These are phyloP conservation scores for Neurospora sp. DNA, from an alignment of 495 filamentous ascomycete genomes.

Conservation along the genomic window DNA sequence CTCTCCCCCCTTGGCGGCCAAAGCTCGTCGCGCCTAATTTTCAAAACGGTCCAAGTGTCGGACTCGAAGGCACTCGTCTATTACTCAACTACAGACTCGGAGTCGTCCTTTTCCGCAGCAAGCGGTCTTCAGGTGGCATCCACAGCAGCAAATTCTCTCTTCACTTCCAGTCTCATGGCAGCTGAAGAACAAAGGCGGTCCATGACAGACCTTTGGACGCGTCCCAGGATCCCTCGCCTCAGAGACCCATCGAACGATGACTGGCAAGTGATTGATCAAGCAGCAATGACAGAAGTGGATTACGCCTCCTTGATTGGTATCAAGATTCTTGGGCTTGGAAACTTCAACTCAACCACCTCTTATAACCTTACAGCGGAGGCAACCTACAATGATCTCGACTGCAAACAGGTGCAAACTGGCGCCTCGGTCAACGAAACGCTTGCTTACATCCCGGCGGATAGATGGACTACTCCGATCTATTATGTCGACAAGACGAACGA, in stretches of 20 bases:
- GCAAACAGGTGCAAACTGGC: neutral
- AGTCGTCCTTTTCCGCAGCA: neutral
- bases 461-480: neutral
- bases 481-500: neutral
- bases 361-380: neutral
- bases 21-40: neutral
- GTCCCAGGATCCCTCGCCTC: neutral
- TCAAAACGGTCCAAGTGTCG: neutral
- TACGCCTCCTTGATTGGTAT: neutral
- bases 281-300: neutral
- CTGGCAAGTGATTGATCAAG: neutral
- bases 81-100: neutral
- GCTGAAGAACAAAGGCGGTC: neutral
- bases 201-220: neutral
- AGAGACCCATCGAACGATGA: neutral
- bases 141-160: neutral
- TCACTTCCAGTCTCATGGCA: neutral
- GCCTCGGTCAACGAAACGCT: neutral
- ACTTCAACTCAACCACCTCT: neutral
- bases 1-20: neutral
- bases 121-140: neutral
- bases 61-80: neutral
- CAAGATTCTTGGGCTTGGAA: neutral
- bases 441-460: neutral
- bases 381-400: neutral